These are phyloP conservation scores for Coelastrella sp. DNA, from an alignment of 139 green algal species.

Conservation along the genomic window DNA sequence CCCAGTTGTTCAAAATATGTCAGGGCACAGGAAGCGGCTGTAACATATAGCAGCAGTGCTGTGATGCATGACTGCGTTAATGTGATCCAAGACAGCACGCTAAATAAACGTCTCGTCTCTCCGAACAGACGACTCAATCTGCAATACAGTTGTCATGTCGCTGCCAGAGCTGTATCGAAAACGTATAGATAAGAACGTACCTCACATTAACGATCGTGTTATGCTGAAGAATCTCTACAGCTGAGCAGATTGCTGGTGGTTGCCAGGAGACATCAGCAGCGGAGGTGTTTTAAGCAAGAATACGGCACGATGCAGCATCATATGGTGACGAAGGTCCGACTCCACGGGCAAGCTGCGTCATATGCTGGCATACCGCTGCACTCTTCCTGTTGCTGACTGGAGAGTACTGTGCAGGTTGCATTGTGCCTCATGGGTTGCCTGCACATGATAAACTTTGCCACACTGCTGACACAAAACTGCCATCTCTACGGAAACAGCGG, in stretches of 20 bases:
- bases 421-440: constrained; percentile 25
- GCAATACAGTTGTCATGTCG: no score
- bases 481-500: constrained; percentile 5
- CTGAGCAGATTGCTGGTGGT: background rate
- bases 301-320: background rate
- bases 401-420: constrained; percentile 21
- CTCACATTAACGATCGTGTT: no score
- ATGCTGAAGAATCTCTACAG: background rate
- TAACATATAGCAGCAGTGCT: no score
- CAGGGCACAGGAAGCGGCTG: no score
- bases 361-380: background rate
- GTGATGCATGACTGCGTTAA: no score
- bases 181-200: no score
- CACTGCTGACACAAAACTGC: background rate
- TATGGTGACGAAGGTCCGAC: background rate
- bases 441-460: background rate
- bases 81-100: no score
- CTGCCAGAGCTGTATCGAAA: no score
- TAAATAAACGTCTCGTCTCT: no score
- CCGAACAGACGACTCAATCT: no score
- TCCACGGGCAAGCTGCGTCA: no score
- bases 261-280: background rate
- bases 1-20: no score
- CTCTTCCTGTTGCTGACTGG: background rate
- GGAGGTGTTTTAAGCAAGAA: background rate